These are phyloP conservation scores for Endotrypanum monterogeii DNA, from an alignment of 208 protist species.

Conservation along the genomic window DNA sequence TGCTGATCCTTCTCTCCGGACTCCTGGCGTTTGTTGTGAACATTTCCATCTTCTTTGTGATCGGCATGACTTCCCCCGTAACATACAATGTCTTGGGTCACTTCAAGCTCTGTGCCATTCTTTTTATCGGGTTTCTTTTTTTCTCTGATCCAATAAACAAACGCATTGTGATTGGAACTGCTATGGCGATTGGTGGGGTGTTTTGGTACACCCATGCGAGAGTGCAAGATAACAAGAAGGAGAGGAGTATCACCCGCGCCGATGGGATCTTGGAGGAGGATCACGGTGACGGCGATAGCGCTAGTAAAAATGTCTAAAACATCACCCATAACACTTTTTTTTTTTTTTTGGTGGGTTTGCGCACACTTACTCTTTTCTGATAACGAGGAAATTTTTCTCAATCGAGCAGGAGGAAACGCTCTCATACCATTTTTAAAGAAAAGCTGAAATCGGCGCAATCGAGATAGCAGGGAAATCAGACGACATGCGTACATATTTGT, in stretches of 20 bases:
- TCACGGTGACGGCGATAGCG: background rate
- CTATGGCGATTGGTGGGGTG: constrained; percentile 60
- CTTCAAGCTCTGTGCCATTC: constrained; percentile 84
- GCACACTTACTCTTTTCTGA: too few species aligned
- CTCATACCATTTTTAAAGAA: too few species aligned
- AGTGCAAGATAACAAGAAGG: constrained; percentile 20
- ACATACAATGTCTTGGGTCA: constrained; percentile 91
- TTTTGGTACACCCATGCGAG: constrained; percentile 87
- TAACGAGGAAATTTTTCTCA: too few species aligned
- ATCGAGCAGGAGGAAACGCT: too few species aligned
- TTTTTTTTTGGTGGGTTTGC: too few species aligned
- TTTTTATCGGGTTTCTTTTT: constrained; percentile 69
- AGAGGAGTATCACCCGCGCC: constrained; percentile 16
- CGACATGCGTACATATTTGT: background rate
- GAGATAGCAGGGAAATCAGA: too few species aligned
- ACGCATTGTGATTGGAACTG: constrained; percentile 47
- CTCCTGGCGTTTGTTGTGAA: constrained; percentile 86
- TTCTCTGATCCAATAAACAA: constrained; percentile 47
- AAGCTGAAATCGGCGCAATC: background rate
- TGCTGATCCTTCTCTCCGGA: constrained; percentile 50
- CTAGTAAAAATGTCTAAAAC: background rate
- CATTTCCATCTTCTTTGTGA: constrained; percentile 89
- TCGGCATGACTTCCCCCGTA: constrained; percentile 84
- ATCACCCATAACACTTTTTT: too few species aligned
- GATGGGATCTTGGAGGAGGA: constrained; percentile 8